These are phyloP conservation scores for Prunella vulgaris DNA, from an alignment of 257 asterid genomes.

Conservation along the genomic window DNA sequence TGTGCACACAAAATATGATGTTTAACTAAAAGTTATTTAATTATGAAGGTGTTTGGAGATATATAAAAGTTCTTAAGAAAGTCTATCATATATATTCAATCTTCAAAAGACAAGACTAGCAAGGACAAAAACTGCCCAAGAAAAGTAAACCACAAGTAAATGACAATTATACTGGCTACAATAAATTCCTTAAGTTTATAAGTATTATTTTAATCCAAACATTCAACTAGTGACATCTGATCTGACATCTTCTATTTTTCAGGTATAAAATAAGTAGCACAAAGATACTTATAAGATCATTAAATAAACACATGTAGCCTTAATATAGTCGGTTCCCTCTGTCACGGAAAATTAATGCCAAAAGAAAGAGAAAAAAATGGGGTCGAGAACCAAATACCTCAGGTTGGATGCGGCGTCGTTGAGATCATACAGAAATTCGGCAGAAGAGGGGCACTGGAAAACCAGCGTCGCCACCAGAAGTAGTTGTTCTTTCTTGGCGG, in stretches of 20 bases:
- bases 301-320: background rate
- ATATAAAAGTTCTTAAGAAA: no score
- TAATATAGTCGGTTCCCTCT: no score
- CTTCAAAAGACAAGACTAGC: background rate
- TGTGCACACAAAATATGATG: no score
- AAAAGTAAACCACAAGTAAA: background rate
- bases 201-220: background rate
- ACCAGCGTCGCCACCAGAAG: slow-evolving; percentile 15
- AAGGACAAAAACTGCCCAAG: background rate
- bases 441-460: slow-evolving; percentile 11
- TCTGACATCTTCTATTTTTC: background rate
- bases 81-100: no score
- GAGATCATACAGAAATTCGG: slow-evolving; percentile 26
- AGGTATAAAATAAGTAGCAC: background rate
- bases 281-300: background rate
- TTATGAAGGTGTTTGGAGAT: no score
- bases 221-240: background rate
- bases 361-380: background rate
- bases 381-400: slow-evolving; percentile 24
- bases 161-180: background rate
- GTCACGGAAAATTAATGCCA: background rate
- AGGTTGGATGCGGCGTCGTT: slow-evolving; percentile 16
- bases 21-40: no score
- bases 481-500: background rate
- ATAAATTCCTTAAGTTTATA: background rate